Evolutionary conservation across 176 grass and related monocot species (phyloP).

Genomic region (Aegilops bicornis): DNA sequence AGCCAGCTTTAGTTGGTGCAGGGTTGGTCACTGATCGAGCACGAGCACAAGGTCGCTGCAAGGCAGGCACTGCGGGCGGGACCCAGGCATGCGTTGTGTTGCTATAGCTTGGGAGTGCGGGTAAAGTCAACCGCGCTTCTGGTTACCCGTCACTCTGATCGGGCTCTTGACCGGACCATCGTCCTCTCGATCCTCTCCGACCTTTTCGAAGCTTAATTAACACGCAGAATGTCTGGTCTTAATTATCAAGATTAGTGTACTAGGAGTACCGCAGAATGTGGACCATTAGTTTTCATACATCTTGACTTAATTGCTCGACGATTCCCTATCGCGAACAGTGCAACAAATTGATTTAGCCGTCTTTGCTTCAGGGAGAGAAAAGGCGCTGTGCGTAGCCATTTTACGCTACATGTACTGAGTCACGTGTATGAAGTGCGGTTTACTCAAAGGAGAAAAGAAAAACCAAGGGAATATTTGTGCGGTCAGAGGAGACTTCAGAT

Average conservation of each 20-base stretch:
- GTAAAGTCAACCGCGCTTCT: constrained; percentile 61
- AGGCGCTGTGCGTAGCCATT: not conserved
- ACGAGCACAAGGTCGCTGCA: constrained; percentile 29
- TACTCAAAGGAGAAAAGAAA: not conserved
- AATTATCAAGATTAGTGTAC: not conserved
- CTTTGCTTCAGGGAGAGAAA: not conserved
- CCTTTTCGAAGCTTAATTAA: constrained; percentile 35
- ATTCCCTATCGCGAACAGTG: not conserved
- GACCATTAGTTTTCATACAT: not conserved
- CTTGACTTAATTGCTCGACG: not conserved
- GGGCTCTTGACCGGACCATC: constrained; percentile 12
- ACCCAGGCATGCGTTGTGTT: not conserved
- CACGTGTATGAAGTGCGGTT: not conserved
- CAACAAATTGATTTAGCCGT: not conserved
- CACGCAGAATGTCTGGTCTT: constrained; percentile 23
- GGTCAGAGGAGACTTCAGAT: not conserved
- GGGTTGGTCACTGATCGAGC: not conserved
- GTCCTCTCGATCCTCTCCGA: not conserved
- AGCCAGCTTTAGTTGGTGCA: constrained; percentile 45
- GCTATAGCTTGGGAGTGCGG: constrained; percentile 47
- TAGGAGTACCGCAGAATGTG: not conserved
- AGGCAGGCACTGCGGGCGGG: constrained; percentile 30
- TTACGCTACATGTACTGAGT: not conserved
- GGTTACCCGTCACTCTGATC: constrained; percentile 21
- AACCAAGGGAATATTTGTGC: not conserved